Conservation (phyloP, 805 yeast genomes). For the Wickerhamiella musiphila region DNA sequence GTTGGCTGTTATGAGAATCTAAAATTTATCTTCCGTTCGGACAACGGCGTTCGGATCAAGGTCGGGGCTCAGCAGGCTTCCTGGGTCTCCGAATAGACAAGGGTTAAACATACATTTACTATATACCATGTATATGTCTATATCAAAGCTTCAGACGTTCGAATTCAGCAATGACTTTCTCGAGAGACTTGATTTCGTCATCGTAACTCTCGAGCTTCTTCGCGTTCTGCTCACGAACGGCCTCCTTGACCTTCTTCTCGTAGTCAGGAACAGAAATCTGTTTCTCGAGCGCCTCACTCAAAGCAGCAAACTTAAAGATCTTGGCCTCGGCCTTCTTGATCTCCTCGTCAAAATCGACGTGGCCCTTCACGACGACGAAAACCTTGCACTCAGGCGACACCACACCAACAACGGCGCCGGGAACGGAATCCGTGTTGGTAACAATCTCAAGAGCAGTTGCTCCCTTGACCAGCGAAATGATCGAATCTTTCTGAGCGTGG, state of each 20-base stretch:
- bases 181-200: constrained; percentile 84
- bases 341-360: constrained; percentile 82
- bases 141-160: constrained; percentile 24
- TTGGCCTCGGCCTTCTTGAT: constrained; percentile 67
- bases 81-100: background rate
- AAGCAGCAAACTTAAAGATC: constrained; percentile 44
- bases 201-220: constrained; percentile 47
- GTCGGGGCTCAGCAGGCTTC: background rate
- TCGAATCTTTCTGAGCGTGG: constrained; percentile 60
- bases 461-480: constrained; percentile 81
- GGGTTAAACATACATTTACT: background rate
- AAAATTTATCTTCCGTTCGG: no score
- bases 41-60: no score
- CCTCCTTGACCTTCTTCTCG: constrained; percentile 65
- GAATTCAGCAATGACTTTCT: constrained; percentile 70
- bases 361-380: constrained; percentile 85
- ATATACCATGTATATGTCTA: no score
- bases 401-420: constrained; percentile 77
- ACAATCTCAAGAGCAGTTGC: constrained; percentile 61
- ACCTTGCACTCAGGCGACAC: constrained; percentile 70
- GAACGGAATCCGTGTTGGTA: constrained; percentile 44
- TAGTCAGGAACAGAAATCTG: constrained; percentile 58
- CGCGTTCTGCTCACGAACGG: constrained; percentile 62
- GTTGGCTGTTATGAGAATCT: no score
- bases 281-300: constrained; percentile 49